Evolutionary conservation across 2,329 filamentous ascomycete species (phyloP).

Genomic region (Thelonectria discophora): DNA sequence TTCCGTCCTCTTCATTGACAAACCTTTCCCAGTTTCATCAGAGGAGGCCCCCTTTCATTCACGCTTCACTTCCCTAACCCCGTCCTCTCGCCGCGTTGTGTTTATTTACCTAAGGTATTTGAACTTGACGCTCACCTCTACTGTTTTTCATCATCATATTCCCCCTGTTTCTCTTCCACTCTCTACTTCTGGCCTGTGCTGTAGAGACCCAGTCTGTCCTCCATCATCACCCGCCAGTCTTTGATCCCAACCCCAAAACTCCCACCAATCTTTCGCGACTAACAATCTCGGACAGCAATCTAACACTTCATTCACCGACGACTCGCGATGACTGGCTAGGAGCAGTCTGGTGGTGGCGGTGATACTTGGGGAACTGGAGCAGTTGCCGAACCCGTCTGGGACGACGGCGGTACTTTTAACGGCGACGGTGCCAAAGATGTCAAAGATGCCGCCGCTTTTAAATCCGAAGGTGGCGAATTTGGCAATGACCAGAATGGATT

Average conservation of each 20-base stretch:
- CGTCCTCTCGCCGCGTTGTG: not conserved
- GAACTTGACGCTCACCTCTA: not conserved
- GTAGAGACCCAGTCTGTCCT: not conserved
- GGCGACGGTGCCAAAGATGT: not conserved
- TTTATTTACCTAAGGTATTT: not conserved
- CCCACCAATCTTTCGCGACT: not conserved
- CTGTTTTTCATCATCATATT: not conserved
- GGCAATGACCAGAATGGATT: not conserved
- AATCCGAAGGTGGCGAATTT: not conserved
- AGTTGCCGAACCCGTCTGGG: constrained; percentile 1
- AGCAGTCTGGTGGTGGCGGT: constrained; percentile 8
- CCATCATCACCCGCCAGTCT: too few species aligned
- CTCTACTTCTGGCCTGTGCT: not conserved
- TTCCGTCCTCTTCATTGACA: not conserved
- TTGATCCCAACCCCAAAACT: not conserved
- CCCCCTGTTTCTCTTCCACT: not conserved
- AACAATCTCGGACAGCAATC: not conserved
- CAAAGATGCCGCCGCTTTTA: not conserved
- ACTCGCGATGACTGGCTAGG: constrained; percentile 21
- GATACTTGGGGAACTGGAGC: constrained; percentile 12
- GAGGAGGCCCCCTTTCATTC: not conserved
- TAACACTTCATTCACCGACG: not conserved
- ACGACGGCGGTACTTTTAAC: not conserved
- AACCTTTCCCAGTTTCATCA: not conserved
- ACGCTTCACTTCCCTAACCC: not conserved